Conservation (phyloP, 805 yeast species). For the Pichia membranifaciens region DNA sequence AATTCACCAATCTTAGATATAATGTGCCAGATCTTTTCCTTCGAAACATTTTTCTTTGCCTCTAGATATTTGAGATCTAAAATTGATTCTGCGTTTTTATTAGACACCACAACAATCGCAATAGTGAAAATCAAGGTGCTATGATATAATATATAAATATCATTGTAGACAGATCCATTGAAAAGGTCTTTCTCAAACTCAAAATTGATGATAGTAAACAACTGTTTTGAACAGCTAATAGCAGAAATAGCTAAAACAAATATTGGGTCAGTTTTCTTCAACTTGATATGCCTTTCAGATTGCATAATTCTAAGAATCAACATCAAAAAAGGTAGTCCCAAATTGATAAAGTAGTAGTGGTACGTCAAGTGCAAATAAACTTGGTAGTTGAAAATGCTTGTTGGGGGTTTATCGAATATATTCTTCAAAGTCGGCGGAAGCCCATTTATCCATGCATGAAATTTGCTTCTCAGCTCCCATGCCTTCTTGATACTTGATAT, state of each 20-base stretch:
- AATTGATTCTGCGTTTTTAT: background rate
- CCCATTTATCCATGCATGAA: constrained; percentile 5
- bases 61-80: constrained; percentile 6
- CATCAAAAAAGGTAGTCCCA: constrained; percentile 12
- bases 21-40: constrained; percentile 5
- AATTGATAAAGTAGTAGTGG: constrained; percentile 7
- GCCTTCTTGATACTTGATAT: constrained; percentile 9
- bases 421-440: constrained; percentile 4
- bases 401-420: background rate
- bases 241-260: constrained; percentile 5
- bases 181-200: constrained; percentile 5
- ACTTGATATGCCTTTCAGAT: constrained; percentile 3
- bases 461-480: constrained; percentile 21
- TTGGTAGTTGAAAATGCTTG: background rate
- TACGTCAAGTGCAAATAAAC: constrained; percentile 7
- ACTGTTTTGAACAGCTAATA: constrained; percentile 10
- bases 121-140: constrained; percentile 8
- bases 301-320: constrained; percentile 6
- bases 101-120: constrained; percentile 4
- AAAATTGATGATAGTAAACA: constrained; percentile 6
- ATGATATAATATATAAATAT: constrained; percentile 8
- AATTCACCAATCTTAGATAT: constrained; percentile 2
- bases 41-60: constrained; percentile 1
- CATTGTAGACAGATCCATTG: constrained; percentile 10
- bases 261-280: constrained; percentile 4